A percentile compares a stretch with the other conserved stretches of the same genome.
Conservation (phyloP, 768 basidiomycete genomes). For the Termitomyces sp. region DNA sequence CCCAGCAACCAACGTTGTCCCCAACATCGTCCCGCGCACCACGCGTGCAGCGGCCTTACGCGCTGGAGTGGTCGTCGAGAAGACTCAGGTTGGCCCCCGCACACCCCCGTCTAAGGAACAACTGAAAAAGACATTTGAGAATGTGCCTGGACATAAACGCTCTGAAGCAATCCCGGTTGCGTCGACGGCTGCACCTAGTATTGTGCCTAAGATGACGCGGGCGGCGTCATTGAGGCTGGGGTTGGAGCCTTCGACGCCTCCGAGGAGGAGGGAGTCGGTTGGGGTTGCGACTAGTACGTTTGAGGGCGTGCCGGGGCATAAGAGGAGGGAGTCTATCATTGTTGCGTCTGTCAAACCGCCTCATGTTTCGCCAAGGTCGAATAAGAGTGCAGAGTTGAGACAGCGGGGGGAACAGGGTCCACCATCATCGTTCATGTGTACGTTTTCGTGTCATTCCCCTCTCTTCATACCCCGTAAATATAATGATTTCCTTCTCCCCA, state of each 20-base stretch:
- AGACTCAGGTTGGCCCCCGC: constrained; percentile 38
- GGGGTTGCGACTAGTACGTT: constrained; percentile 44
- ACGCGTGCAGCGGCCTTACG: constrained; percentile 73
- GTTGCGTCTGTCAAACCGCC: constrained; percentile 69
- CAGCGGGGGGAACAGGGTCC: constrained; percentile 55
- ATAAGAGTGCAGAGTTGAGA: constrained; percentile 73
- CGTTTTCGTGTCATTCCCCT: constrained; percentile 21
- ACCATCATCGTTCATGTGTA: constrained; percentile 69
- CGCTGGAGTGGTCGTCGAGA: constrained; percentile 49
- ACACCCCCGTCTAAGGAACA: constrained; percentile 57
- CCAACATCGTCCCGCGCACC: constrained; percentile 73
- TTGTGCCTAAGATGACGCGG: constrained; percentile 72
- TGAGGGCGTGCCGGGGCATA: constrained; percentile 82
- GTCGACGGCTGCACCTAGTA: constrained; percentile 64
- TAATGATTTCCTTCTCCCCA: constrained; percentile 17
- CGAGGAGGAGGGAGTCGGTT: constrained; percentile 32
- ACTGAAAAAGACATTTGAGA: constrained; percentile 59
- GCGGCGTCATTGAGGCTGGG: constrained; percentile 70
- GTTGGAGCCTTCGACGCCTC: constrained; percentile 32
- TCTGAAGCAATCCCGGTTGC: constrained; percentile 62
- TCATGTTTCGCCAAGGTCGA: constrained; percentile 61
- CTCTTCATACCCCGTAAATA: neutral
- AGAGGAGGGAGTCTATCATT: constrained; percentile 67
- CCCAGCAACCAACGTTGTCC: constrained; percentile 54
- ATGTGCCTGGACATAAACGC: constrained; percentile 83